phyloP scores from a whole-genome alignment of 257 asterid genomes.

The Solanum paucissectum region DNA sequence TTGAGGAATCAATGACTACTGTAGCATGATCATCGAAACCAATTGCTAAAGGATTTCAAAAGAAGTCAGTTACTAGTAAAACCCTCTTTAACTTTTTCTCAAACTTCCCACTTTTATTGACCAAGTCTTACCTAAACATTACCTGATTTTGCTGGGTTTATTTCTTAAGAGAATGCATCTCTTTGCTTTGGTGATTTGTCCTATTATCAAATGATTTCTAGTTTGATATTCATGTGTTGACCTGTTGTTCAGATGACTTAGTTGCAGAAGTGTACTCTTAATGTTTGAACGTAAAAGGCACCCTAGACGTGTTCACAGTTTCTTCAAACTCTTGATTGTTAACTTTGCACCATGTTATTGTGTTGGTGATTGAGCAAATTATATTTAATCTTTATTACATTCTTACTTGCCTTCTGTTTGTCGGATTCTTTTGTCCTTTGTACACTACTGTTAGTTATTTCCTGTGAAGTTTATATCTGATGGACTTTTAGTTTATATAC shows the following conservation, averaged over 20 bases:
- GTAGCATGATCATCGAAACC: no score
- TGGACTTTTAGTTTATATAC: neutral
- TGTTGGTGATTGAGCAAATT: neutral
- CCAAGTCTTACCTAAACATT: no score
- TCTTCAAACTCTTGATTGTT: neutral
- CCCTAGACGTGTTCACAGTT: neutral
- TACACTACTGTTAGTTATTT: neutral
- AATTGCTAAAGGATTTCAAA: no score
- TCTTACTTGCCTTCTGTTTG: neutral
- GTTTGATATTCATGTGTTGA: neutral
- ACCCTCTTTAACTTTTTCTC: no score
- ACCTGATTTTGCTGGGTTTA: neutral
- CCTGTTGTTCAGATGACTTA: neutral
- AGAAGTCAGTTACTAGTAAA: no score
- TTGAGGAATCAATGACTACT: no score
- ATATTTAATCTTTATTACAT: neutral
- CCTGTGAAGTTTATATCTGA: neutral
- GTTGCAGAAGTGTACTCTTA: neutral
- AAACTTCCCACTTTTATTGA: no score
- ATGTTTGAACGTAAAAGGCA: neutral
- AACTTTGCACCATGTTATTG: neutral
- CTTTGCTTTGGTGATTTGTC: neutral
- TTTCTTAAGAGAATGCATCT: neutral
- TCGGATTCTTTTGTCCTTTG: neutral
- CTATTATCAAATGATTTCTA: neutral